Evolutionary conservation across 2,329 filamentous ascomycete species (phyloP).

Genomic region (Blastomyces silverae): DNA sequence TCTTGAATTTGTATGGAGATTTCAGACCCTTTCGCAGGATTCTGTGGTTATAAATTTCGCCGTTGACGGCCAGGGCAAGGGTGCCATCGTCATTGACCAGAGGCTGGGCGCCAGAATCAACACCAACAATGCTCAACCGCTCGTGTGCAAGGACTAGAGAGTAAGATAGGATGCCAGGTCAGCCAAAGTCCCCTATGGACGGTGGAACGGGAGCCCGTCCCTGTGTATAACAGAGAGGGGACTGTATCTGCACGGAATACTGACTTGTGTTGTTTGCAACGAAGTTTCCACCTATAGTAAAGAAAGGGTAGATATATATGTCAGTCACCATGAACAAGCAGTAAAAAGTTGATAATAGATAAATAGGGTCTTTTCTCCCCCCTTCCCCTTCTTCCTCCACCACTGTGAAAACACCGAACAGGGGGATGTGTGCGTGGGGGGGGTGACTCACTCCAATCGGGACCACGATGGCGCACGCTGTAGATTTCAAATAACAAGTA

Average conservation of each 20-base stretch:
- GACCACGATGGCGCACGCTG: conserved; percentile 90
- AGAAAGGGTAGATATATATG: conserved; percentile 9
- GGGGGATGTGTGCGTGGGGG: neutral
- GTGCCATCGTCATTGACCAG: conserved; percentile 84
- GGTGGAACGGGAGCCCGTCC: neutral
- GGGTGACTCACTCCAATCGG: conserved; percentile 84
- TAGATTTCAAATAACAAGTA: conserved; percentile 13
- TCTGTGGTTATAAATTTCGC: conserved; percentile 99
- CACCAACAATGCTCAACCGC: conserved; percentile 92
- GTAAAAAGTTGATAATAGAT: neutral
- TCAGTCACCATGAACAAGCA: neutral
- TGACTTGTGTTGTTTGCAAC: conserved; percentile 85
- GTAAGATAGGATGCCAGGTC: conserved; percentile 19
- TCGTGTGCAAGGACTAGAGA: conserved; percentile 83
- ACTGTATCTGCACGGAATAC: conserved; percentile 27
- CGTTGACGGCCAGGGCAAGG: conserved; percentile 92
- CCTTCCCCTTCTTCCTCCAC: neutral
- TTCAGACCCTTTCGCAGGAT: conserved; percentile 82
- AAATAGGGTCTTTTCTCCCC: neutral
- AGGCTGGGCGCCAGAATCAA: conserved; percentile 93
- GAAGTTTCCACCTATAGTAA: conserved; percentile 68
- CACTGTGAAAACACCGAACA: neutral
- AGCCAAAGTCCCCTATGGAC: conserved; percentile 18
- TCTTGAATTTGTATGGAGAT: conserved; percentile 91
- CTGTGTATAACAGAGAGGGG: neutral